These are phyloP conservation scores for Polygonum aviculare DNA, from an alignment of 148 eudicot species.

Conservation along the genomic window DNA sequence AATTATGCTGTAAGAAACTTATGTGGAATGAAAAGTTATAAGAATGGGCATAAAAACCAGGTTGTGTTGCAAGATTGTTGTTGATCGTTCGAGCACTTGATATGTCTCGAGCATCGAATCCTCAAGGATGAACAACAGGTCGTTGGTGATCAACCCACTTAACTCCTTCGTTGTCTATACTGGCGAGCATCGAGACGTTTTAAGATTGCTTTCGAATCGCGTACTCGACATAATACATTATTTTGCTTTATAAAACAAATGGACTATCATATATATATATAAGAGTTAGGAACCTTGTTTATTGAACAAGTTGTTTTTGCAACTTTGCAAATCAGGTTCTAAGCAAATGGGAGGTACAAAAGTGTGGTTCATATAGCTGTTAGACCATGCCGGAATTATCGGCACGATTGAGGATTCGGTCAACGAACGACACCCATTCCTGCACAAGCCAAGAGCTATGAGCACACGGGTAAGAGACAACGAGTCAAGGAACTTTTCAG, in stretches of 20 bases:
- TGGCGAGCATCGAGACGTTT: slow-evolving; percentile 35
- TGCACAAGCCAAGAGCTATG: slow-evolving; percentile 7
- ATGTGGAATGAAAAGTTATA: background rate
- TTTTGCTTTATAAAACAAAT: too few species aligned
- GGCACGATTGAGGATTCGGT: slow-evolving; percentile 9
- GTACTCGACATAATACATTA: too few species aligned
- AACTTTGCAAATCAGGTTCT: slow-evolving; percentile 12
- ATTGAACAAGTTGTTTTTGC: background rate
- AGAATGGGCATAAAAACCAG: slow-evolving; percentile 6
- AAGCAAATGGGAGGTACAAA: slow-evolving; percentile 23
- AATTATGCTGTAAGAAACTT: background rate
- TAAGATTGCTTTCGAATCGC: too few species aligned
- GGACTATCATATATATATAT: too few species aligned
- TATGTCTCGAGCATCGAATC: slow-evolving; percentile 35
- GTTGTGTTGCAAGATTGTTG: too few species aligned
- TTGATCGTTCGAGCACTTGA: slow-evolving; percentile 25
- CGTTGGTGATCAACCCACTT: slow-evolving; percentile 28
- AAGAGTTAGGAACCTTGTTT: background rate
- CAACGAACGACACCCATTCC: slow-evolving; percentile 15
- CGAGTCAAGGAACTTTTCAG: slow-evolving; percentile 15
- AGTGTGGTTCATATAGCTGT: slow-evolving; percentile 26
- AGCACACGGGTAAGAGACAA: slow-evolving; percentile 18
- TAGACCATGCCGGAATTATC: background rate
- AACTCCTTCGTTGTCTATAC: slow-evolving; percentile 33
- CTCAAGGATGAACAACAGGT: slow-evolving; percentile 27